Conservation (phyloP, 2,329 filamentous ascomycete genomes). For the Microcera coccophila region DNA sequence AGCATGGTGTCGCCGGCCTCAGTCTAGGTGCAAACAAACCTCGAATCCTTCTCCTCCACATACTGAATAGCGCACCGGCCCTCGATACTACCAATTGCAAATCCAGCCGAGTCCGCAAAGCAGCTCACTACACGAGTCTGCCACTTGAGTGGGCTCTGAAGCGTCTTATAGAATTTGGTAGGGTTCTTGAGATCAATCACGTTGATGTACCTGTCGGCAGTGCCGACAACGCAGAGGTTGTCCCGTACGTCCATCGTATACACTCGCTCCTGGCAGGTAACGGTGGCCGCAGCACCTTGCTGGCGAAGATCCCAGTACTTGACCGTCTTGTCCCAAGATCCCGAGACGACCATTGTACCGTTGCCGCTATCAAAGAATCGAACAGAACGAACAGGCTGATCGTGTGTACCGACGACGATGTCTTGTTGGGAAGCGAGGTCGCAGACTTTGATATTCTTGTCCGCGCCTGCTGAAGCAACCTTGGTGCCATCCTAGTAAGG, state of each 20-base stretch:
- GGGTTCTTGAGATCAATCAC: conserved; percentile 88
- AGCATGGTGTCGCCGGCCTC: too few relatives aligned
- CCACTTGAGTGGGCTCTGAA: conserved; percentile 96
- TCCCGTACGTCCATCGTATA: conserved; percentile 92
- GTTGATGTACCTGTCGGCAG: conserved; percentile 94
- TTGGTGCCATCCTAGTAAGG: conserved; percentile 75
- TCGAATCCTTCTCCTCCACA: conserved; percentile 89
- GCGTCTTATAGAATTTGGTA: conserved; percentile 88
- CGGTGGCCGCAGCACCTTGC: conserved; percentile 59
- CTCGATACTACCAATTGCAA: conserved; percentile 94
- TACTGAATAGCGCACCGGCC: conserved; percentile 98
- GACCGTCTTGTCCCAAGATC: conserved; percentile 86
- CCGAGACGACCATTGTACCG: conserved; percentile 81
- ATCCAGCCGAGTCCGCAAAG: conserved; percentile 87
- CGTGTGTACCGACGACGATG: conserved; percentile 76
- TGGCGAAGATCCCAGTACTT: conserved; percentile 83
- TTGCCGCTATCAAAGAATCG: conserved; percentile 71
- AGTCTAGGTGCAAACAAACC: too few relatives aligned
- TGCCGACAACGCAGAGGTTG: conserved; percentile 84
- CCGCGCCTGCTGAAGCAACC: conserved; percentile 80
- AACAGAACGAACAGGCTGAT: conserved; percentile 74
- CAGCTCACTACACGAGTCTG: conserved; percentile 94
- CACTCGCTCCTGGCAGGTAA: conserved; percentile 70
- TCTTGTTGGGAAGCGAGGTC: conserved; percentile 69
- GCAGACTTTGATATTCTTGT: conserved; percentile 85